Evolutionary conservation across 2,329 filamentous ascomycete genomes (phyloP).

Genomic region (Trichophyton verrucosum): DNA sequence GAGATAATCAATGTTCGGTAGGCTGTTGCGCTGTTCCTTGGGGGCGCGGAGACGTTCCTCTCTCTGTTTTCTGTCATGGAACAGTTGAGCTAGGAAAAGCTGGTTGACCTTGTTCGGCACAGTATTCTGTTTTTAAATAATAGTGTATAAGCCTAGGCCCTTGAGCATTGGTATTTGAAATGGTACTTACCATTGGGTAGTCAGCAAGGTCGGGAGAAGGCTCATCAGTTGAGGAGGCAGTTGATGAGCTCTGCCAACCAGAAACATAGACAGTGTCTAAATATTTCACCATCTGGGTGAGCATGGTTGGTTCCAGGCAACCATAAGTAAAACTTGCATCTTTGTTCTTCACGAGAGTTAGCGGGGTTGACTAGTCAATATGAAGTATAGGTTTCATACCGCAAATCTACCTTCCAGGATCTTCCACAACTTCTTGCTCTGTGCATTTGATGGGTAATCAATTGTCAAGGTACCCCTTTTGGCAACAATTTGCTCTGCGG

Average conservation of each 20-base stretch:
- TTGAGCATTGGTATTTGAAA: neutral
- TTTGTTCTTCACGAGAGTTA: slow-evolving; percentile 45
- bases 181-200: slow-evolving; percentile 65
- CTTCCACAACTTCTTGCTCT: slow-evolving; percentile 89
- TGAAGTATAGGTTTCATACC: slow-evolving; percentile 36
- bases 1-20: slow-evolving; percentile 82
- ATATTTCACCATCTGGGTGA: slow-evolving; percentile 99
- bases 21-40: slow-evolving; percentile 56
- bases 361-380: neutral
- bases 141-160: neutral
- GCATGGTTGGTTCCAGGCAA: slow-evolving; percentile 93
- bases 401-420: slow-evolving; percentile 78
- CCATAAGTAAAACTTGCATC: slow-evolving; percentile 92
- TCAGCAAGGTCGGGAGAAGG: slow-evolving; percentile 95
- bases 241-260: slow-evolving; percentile 96
- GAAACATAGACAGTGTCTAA: slow-evolving; percentile 98
- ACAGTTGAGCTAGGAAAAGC: slow-evolving; percentile 95
- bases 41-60: slow-evolving; percentile 77
- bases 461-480: slow-evolving; percentile 88
- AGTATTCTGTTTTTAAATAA: slow-evolving; percentile 56
- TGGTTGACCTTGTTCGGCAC: slow-evolving; percentile 97
- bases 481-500: slow-evolving; percentile 89
- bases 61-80: slow-evolving; percentile 98
- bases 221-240: slow-evolving; percentile 87
- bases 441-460: slow-evolving; percentile 76